Evolutionary conservation across 2,329 filamentous ascomycete species (phyloP).

Genomic region (Colletotrichum ledebouriae): DNA sequence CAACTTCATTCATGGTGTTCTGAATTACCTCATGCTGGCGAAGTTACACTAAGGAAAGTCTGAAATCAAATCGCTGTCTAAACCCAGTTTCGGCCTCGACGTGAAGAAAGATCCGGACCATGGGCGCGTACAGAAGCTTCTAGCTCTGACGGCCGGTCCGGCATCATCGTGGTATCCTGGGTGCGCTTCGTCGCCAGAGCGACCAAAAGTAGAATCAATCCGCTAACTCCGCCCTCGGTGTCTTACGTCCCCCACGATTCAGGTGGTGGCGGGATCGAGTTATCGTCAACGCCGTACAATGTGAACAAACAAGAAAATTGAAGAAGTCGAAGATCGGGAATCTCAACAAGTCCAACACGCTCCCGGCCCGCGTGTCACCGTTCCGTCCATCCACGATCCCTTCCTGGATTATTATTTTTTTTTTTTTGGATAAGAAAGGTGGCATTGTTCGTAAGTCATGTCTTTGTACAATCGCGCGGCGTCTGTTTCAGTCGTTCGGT

Average conservation of each 20-base stretch:
- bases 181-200: conserved; percentile 13
- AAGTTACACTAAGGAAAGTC: conserved; percentile 21
- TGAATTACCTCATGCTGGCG: conserved; percentile 28
- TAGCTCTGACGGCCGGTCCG: neutral
- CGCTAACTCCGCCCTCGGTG: conserved; percentile 38
- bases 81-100: conserved; percentile 21
- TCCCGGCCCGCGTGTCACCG: conserved; percentile 38
- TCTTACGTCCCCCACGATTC: conserved; percentile 21
- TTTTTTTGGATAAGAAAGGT: conserved; percentile 34
- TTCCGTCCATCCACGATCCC: conserved; percentile 36
- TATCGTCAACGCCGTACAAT: conserved; percentile 37
- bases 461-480: conserved; percentile 43
- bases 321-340: conserved; percentile 43
- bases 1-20: neutral
- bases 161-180: conserved; percentile 32
- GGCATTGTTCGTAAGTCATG: conserved; percentile 43
- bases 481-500: conserved; percentile 39
- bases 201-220: conserved; percentile 36
- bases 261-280: conserved; percentile 30
- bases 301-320: conserved; percentile 37
- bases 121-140: neutral
- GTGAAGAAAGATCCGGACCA: neutral
- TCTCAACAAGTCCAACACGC: conserved; percentile 42
- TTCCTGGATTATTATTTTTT: conserved; percentile 16
- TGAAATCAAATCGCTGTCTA: conserved; percentile 38